A percentile compares a stretch with the other conserved stretches of the same genome.
Evolutionary conservation across 1,284 basidiomycete genomes (phyloP).

Genomic region (Xerocomus amazonicus): DNA sequence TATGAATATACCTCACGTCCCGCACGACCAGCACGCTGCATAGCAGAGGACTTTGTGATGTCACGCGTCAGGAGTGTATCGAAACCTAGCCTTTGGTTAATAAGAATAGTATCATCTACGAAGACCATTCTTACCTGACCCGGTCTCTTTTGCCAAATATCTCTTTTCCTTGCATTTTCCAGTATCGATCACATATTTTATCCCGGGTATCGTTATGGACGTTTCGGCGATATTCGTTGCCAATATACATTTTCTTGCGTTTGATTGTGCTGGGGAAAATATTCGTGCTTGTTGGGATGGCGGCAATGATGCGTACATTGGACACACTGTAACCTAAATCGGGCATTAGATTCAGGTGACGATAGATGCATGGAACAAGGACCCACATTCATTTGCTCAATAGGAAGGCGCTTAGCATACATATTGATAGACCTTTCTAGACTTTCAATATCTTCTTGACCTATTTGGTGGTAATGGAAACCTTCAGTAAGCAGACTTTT

Average conservation of each 20-base stretch:
- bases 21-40: constrained; percentile 85
- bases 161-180: constrained; percentile 96
- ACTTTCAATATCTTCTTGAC: constrained; percentile 96
- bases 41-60: constrained; percentile 87
- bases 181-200: constrained; percentile 93
- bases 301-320: constrained; percentile 85
- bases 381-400: constrained; percentile 50
- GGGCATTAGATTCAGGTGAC: not conserved
- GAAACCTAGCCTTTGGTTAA: constrained; percentile 54
- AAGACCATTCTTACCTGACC: constrained; percentile 49
- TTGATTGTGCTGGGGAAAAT: constrained; percentile 66
- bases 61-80: constrained; percentile 84
- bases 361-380: constrained; percentile 1
- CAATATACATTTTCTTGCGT: constrained; percentile 85
- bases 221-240: constrained; percentile 99
- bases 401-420: constrained; percentile 63
- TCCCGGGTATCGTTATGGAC: constrained; percentile 94
- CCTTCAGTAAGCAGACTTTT: not conserved
- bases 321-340: constrained; percentile 65
- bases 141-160: constrained; percentile 64
- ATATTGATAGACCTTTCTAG: constrained; percentile 70
- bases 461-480: constrained; percentile 33
- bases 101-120: not conserved
- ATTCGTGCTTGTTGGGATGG: constrained; percentile 76
- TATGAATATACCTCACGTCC: constrained; percentile 71